These are phyloP conservation scores for Trematosphaeria pertusa DNA, from an alignment of 2,329 filamentous ascomycete genomes.

Conservation along the genomic window DNA sequence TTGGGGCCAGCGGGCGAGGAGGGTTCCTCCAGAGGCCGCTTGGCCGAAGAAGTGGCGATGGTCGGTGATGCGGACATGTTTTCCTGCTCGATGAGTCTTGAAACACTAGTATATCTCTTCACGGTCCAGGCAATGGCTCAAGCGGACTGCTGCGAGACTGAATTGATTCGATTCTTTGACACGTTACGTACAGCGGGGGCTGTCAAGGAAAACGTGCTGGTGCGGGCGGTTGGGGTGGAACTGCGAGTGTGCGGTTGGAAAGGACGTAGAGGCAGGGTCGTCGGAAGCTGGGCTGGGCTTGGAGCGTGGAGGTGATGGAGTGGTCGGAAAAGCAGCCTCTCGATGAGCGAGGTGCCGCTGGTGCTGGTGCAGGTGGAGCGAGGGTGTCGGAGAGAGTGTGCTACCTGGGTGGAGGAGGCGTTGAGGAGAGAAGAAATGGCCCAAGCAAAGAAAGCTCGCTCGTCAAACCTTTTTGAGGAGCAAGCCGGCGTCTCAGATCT, in stretches of 20 bases:
- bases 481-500: constrained; percentile 32
- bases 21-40: constrained; percentile 95
- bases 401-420: constrained; percentile 32
- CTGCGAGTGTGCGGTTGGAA: constrained; percentile 31
- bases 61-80: constrained; percentile 56
- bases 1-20: constrained; percentile 90
- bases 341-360: constrained; percentile 34
- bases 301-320: constrained; percentile 43
- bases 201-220: constrained; percentile 93
- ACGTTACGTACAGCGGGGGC: constrained; percentile 73
- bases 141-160: constrained; percentile 37
- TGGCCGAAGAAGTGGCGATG: constrained; percentile 69
- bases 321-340: constrained; percentile 36
- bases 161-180: constrained; percentile 55
- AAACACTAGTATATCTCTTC: constrained; percentile 34
- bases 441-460: constrained; percentile 48
- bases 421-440: constrained; percentile 41
- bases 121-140: constrained; percentile 36
- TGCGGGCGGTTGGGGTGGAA: constrained; percentile 57
- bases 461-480: constrained; percentile 47
- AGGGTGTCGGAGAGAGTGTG: constrained; percentile 34
- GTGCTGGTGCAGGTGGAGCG: constrained; percentile 42
- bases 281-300: constrained; percentile 41
- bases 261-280: constrained; percentile 43
- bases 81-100: constrained; percentile 36